Evolutionary conservation across 2,329 filamentous ascomycete genomes (phyloP).

Genomic region (Exophiala oligosperma): DNA sequence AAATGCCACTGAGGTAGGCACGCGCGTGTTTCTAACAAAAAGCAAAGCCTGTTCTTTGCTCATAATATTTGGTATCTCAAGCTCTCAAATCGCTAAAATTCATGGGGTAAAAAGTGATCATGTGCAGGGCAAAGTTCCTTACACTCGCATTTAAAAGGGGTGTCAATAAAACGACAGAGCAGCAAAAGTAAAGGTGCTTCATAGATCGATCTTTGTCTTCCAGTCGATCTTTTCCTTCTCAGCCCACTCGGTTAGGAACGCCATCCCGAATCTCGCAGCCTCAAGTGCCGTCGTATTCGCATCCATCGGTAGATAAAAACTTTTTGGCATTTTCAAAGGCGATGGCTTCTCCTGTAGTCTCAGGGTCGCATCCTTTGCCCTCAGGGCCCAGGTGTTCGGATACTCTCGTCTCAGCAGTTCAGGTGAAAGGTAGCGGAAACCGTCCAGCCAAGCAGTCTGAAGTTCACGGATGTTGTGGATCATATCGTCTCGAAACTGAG

Average conservation of each 20-base stretch:
- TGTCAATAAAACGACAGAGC: no score
- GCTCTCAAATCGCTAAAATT: background rate
- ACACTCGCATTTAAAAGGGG: no score
- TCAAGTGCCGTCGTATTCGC: constrained; percentile 45
- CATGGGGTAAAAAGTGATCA: background rate
- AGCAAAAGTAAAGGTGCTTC: constrained; percentile 11
- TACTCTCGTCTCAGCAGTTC: constrained; percentile 43
- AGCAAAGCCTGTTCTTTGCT: background rate
- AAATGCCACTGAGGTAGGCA: background rate
- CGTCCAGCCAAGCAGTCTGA: constrained; percentile 46
- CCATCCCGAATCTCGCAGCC: constrained; percentile 45
- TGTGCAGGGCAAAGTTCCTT: no score
- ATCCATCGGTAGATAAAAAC: constrained; percentile 44
- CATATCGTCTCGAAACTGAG: constrained; percentile 42
- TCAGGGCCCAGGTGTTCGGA: constrained; percentile 46
- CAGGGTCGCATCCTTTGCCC: constrained; percentile 39
- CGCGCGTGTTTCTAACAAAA: background rate
- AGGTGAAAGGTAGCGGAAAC: constrained; percentile 41
- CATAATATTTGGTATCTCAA: background rate
- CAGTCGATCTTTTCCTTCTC: constrained; percentile 47
- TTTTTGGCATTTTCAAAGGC: constrained; percentile 33
- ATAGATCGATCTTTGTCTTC: constrained; percentile 43
- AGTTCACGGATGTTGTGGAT: constrained; percentile 43
- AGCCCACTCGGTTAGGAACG: constrained; percentile 49
- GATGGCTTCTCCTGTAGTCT: constrained; percentile 35